Base-by-base conservation (phyloP, 1,139 yeast genomes). In the Yamadazyma sp. region DNA sequence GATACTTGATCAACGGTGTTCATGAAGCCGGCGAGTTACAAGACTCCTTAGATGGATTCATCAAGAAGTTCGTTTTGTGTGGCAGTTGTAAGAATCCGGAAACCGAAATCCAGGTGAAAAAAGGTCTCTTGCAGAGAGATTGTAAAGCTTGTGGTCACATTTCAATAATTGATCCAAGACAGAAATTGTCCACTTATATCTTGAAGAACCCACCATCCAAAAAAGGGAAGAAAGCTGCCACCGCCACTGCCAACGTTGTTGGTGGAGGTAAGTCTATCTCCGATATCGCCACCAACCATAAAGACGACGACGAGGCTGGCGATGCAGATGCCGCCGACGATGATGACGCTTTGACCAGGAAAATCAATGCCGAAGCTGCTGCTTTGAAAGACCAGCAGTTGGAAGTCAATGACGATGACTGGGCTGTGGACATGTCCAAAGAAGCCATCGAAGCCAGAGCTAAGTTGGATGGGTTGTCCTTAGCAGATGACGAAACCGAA, bases 101-200 rank as follows among this genome's bases (percentile, higher is more conserved):
- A 69, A 92, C 99, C 29, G 97, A 88, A 59, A 83, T 91, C 58
- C 76, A 83, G 54, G 75, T 91, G 56, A 81, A 86, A 53, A 87
- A 83, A 54, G 94, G 84, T 37, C 74, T 73, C 50, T 72, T 94
- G 60, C 83, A 83, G 56, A 83, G 92, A 66, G 98, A 92, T 64
- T 92, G 99, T 76, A 92, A 92, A 66, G 99, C 99, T 23, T 92
- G 99, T 76, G 99, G 99, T 67, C 83, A 83, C 63, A 79, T 91
- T 60, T 81, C 96, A 23, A 74, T 73, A 40, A 79, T 91, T 55
- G 97, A 91, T 58, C 83, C 89, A 49, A 80, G 94, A 63, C 94
- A 87, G 64, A 91, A 87, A 69, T 76, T 92, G 53, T 79, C 91
- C 26, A 75, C 95, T 7, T 94, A 79, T 63, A 91, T 92, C 53